Base-by-base conservation (phyloP, 352 stramenopile species). In the Phytophthora pistaciae region DNA sequence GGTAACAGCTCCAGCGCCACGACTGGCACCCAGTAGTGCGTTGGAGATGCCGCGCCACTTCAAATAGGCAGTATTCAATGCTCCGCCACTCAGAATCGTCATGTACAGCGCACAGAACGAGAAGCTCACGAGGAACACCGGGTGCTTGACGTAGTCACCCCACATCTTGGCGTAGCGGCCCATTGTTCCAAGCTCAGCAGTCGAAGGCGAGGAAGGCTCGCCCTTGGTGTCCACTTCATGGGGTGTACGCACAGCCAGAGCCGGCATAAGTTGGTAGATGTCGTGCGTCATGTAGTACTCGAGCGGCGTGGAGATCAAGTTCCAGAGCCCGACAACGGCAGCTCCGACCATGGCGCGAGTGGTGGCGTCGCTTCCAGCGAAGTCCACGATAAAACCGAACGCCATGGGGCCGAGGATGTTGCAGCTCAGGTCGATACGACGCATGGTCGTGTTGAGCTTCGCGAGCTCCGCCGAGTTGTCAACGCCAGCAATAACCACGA, bases 301-400 rank as follows among this genome's bases (percentile, higher is more conserved):
- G 4, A 96, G 70, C 6, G 90, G 86, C 9, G 68, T 92, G 6
- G 90, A 93, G 16, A 95, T 76, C 7, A 94, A 46, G 56, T 96
- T 96, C 90, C 90, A 96, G 5, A 93, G 74, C 0, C 80, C 87
- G 1, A 96, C 85, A 0, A 83, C 77, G 1, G 82, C 83, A 14
- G 85, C 82, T 3, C 88, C 87, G 21, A 91, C 80, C 68, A 91
- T 84, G 16, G 86, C 82, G 18, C 87, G 79, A 20, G 78, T 91
- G 18, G 82, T 92, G 5, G 83, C 78, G 52, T 92, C 82, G 42
- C 64, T 64, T 7, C 83, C 86, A 0, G 85, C 87, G 70, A 91
- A 94, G 52, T 94, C 85, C 79, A 93, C 90, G 72, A 94, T 91
- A 42, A 95, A 78, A 55, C 87, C 88, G 61, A 94, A 93, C 5